These are phyloP conservation scores for Cubamyces sp. DNA, from an alignment of 768 basidiomycete genomes.

Conservation along the genomic window DNA sequence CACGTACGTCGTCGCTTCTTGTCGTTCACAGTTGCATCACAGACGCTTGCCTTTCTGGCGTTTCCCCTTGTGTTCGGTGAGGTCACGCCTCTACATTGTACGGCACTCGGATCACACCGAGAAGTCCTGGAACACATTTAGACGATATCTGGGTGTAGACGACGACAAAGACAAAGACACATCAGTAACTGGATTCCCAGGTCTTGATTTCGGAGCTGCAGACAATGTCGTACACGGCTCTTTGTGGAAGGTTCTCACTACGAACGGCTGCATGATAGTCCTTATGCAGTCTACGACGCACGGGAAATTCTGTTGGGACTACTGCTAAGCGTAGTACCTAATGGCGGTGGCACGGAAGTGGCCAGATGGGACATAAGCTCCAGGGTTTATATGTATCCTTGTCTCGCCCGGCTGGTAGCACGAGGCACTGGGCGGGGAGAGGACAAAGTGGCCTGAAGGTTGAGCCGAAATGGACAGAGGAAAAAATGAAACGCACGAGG, in stretches of 20 bases:
- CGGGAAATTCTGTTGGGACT: too few species aligned
- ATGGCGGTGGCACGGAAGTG: not conserved
- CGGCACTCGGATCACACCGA: constrained; percentile 17
- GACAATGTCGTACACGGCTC: constrained; percentile 8
- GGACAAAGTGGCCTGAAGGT: constrained; percentile 10
- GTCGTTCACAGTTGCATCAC: not conserved
- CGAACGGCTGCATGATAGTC: not conserved
- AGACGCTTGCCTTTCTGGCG: constrained; percentile 5
- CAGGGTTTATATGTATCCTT: not conserved
- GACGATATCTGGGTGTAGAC: not conserved
- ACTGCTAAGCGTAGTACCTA: too few species aligned
- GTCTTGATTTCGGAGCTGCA: not conserved
- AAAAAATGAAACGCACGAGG: constrained; percentile 21
- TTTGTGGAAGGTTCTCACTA: not conserved
- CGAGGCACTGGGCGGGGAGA: constrained; percentile 1
- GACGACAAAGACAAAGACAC: constrained; percentile 9
- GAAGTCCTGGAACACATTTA: not conserved
- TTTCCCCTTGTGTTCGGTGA: constrained; percentile 4
- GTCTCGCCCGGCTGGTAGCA: not conserved
- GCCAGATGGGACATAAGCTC: not conserved
- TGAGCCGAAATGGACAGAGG: constrained; percentile 18
- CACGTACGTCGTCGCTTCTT: not conserved
- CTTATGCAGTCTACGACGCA: not conserved
- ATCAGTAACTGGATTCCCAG: constrained; percentile 8
- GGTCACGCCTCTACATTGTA: constrained; percentile 12